Conservation (phyloP, 352 stramenopile species). For the Phytophthora vignae region DNA sequence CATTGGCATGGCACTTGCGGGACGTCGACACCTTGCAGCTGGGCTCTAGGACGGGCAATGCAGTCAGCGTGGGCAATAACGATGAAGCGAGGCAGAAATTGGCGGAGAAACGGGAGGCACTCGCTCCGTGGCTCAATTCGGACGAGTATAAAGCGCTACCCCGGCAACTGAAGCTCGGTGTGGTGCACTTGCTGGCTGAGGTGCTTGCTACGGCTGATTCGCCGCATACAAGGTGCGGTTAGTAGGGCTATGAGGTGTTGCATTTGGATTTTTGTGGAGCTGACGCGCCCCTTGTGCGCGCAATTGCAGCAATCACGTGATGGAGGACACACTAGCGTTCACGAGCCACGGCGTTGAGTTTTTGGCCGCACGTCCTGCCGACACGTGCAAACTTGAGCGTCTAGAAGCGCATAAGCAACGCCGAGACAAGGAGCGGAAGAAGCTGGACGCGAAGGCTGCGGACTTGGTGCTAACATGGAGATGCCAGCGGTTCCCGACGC, state of each 20-base stretch:
- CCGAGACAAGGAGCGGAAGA: slow-evolving; percentile 17
- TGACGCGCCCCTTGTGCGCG: neutral
- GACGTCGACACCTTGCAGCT: slow-evolving; percentile 1
- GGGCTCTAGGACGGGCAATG: slow-evolving; percentile 8
- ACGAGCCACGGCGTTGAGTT: slow-evolving; percentile 53
- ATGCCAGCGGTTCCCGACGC: slow-evolving; percentile 57
- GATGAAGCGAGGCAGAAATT: slow-evolving; percentile 23
- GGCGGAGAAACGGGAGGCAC: neutral
- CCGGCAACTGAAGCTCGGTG: slow-evolving; percentile 36
- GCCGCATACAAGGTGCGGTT: slow-evolving; percentile 41
- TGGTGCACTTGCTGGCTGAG: slow-evolving; percentile 41
- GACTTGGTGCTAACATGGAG: slow-evolving; percentile 47
- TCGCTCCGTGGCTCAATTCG: slow-evolving; percentile 25
- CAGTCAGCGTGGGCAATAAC: slow-evolving; percentile 6
- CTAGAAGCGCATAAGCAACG: slow-evolving; percentile 12
- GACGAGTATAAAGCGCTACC: slow-evolving; percentile 40
- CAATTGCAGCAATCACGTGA: slow-evolving; percentile 27
- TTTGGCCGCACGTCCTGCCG: slow-evolving; percentile 34
- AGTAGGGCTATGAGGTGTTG: neutral
- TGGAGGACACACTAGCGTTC: slow-evolving; percentile 61
- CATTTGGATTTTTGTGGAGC: neutral
- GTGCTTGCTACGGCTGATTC: slow-evolving; percentile 40
- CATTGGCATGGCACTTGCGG: slow-evolving; percentile 5
- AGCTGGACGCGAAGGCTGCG: slow-evolving; percentile 32
- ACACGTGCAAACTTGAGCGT: slow-evolving; percentile 19